Evolutionary conservation across 2,329 filamentous ascomycete species (phyloP).

Genomic region (Knoxdaviesia proteae): DNA sequence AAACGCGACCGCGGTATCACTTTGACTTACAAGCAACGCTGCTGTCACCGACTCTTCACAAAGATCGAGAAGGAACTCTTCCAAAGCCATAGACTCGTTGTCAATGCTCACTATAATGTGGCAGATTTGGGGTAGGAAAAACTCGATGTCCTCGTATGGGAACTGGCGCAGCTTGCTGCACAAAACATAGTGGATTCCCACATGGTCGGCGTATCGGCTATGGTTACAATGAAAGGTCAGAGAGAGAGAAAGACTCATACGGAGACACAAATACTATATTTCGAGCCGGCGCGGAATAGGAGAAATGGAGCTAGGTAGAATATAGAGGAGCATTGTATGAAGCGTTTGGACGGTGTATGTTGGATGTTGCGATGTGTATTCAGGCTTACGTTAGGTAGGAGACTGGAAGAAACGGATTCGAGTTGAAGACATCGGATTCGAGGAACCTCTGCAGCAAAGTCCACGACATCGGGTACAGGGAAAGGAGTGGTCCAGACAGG

Average conservation of each 20-base stretch:
- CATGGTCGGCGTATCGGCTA: constrained; percentile 74
- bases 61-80: constrained; percentile 69
- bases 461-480: constrained; percentile 43
- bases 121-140: constrained; percentile 75
- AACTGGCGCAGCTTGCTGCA: constrained; percentile 79
- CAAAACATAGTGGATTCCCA: constrained; percentile 75
- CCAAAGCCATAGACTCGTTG: constrained; percentile 79
- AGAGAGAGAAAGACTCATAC: no score
- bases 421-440: constrained; percentile 86
- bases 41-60: constrained; percentile 78
- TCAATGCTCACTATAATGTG: constrained; percentile 74
- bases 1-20: no score
- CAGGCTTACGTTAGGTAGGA: constrained; percentile 64
- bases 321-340: not conserved
- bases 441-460: constrained; percentile 78
- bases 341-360: constrained; percentile 1
- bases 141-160: constrained; percentile 78
- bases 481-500: not conserved
- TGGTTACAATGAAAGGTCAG: no score
- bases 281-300: not conserved
- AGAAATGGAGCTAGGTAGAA: not conserved
- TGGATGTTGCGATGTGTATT: not conserved
- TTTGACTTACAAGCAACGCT: constrained; percentile 47
- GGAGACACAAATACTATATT: no score
- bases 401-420: constrained; percentile 72